Conservation (phyloP, 192 early-diverging fungal species). For the Mortierella alpina region DNA sequence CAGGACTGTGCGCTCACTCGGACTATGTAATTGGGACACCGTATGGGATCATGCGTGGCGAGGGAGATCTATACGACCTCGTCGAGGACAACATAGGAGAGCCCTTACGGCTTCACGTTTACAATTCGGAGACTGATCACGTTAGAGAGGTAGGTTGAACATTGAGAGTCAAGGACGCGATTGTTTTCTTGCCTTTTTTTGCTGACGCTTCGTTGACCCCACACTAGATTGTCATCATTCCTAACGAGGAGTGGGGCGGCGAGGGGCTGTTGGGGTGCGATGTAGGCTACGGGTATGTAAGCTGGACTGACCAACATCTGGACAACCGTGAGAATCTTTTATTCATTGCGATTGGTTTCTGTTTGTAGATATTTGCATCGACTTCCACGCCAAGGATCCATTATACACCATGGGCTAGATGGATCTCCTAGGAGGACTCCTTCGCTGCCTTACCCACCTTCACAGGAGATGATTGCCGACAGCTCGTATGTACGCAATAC, state of each 20-base stretch:
- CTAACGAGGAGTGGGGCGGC: slow-evolving; percentile 77
- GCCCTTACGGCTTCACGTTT: slow-evolving; percentile 73
- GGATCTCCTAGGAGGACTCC: slow-evolving; percentile 28
- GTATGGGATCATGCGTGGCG: slow-evolving; percentile 63
- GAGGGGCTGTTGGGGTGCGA: slow-evolving; percentile 77
- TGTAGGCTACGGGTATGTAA: slow-evolving; percentile 73
- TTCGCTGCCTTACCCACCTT: slow-evolving; percentile 31
- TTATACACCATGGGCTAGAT: slow-evolving; percentile 12
- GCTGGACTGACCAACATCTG: neutral
- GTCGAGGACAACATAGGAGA: slow-evolving; percentile 68
- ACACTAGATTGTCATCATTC: slow-evolving; percentile 71
- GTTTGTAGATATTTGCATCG: slow-evolving; percentile 38
- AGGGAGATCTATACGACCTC: slow-evolving; percentile 75
- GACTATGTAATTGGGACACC: slow-evolving; percentile 84
- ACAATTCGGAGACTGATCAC: slow-evolving; percentile 72
- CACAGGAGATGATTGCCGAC: slow-evolving; percentile 22
- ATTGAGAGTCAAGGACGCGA: neutral
- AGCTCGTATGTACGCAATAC: slow-evolving; percentile 23
- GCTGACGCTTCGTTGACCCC: neutral
- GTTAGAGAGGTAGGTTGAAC: slow-evolving; percentile 64
- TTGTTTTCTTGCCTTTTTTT: neutral
- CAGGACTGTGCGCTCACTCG: slow-evolving; percentile 70
- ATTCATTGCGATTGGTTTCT: neutral
- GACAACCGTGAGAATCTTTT: neutral
- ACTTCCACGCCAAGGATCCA: slow-evolving; percentile 36